Evolutionary conservation across 805 yeast species (phyloP).

Genomic region (Candida odintsovae): DNA sequence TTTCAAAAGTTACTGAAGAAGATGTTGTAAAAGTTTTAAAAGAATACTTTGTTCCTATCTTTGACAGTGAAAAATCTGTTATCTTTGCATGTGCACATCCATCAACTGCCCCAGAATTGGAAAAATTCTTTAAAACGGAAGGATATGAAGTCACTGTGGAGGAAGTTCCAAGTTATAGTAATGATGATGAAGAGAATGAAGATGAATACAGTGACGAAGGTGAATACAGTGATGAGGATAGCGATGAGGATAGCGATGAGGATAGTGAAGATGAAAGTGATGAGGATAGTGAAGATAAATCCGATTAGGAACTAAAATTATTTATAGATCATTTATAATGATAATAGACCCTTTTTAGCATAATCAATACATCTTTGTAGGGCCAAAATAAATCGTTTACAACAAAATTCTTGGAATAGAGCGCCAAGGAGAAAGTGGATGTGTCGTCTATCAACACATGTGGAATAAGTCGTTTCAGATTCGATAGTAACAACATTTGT

Average conservation of each 20-base stretch:
- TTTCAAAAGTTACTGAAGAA: conserved; percentile 46
- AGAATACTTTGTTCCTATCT: conserved; percentile 60
- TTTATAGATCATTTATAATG: not conserved
- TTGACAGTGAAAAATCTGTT: conserved; percentile 47
- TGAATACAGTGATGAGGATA: conserved; percentile 4
- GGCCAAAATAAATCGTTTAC: too few species aligned
- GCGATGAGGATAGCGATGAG: conserved; percentile 5
- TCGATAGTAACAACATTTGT: too few species aligned
- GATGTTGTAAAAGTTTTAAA: conserved; percentile 47
- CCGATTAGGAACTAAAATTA: not conserved
- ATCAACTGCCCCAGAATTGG: conserved; percentile 43
- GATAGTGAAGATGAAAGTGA: conserved; percentile 3
- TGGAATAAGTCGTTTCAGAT: too few species aligned
- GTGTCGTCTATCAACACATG: too few species aligned
- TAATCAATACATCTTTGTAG: not conserved
- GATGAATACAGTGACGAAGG: conserved; percentile 15
- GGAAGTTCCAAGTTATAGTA: conserved; percentile 30
- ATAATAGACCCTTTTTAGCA: not conserved
- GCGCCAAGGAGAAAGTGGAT: too few species aligned
- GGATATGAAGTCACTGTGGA: conserved; percentile 64
- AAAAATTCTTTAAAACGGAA: conserved; percentile 37
- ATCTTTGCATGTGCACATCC: conserved; percentile 76
- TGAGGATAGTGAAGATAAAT: conserved; percentile 5
- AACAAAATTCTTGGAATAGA: too few species aligned
- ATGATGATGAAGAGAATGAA: conserved; percentile 11